These are phyloP conservation scores for Pseudopithomyces maydicus DNA, from an alignment of 2,329 filamentous ascomycete species.

Conservation along the genomic window DNA sequence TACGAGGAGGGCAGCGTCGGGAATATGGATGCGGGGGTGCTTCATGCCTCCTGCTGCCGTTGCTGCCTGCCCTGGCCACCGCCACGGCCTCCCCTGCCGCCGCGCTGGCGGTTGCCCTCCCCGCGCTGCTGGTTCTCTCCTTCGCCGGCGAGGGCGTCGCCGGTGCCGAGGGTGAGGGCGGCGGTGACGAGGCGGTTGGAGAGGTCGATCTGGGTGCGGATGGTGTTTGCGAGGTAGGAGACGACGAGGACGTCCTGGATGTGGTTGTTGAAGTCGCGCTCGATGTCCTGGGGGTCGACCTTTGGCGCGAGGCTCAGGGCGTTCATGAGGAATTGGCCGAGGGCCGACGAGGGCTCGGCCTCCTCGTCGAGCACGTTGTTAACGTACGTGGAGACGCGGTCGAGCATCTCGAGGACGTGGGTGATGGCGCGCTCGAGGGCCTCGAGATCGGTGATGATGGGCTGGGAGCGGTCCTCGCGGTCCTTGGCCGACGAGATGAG, in stretches of 20 bases:
- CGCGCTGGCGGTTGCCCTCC: slow-evolving; percentile 27
- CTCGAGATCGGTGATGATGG: slow-evolving; percentile 86
- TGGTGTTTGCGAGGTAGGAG: slow-evolving; percentile 95
- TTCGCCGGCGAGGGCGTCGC: slow-evolving; percentile 43
- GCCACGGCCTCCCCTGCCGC: slow-evolving; percentile 37
- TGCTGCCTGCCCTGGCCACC: slow-evolving; percentile 41
- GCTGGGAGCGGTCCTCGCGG: slow-evolving; percentile 72
- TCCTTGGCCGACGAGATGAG: slow-evolving; percentile 83
- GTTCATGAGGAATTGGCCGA: slow-evolving; percentile 95
- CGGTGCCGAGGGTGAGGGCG: slow-evolving; percentile 54
- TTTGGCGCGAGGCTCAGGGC: slow-evolving; percentile 91
- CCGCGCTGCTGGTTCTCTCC: slow-evolving; percentile 41
- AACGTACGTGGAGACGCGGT: slow-evolving; percentile 90
- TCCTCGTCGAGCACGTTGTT: slow-evolving; percentile 94
- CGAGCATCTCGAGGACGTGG: slow-evolving; percentile 86
- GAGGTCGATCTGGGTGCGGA: slow-evolving; percentile 96
- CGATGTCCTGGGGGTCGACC: slow-evolving; percentile 87
- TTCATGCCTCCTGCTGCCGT: slow-evolving; percentile 39
- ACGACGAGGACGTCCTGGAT: slow-evolving; percentile 98
- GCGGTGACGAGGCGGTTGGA: slow-evolving; percentile 86
- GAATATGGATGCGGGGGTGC: neutral
- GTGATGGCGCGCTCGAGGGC: slow-evolving; percentile 83
- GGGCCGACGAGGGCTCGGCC: slow-evolving; percentile 82
- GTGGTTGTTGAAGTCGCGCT: slow-evolving; percentile 99
- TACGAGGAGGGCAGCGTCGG: slow-evolving; percentile 6